These are phyloP conservation scores for Calcarisporium arbuscula DNA, from an alignment of 2,329 filamentous ascomycete species.

Conservation along the genomic window DNA sequence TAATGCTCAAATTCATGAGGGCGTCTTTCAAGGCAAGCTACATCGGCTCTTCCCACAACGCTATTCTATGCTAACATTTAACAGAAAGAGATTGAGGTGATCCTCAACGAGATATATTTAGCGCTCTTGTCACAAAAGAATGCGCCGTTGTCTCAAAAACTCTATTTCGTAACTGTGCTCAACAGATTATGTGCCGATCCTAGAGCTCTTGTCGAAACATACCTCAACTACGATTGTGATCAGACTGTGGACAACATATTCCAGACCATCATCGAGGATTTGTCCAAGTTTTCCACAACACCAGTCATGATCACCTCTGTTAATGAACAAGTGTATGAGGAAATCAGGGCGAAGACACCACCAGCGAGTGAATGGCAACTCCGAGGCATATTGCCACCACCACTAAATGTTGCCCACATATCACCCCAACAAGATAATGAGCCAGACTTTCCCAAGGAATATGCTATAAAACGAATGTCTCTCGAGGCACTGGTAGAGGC, in stretches of 20 bases:
- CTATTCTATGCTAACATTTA: slow-evolving; percentile 17
- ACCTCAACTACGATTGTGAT: slow-evolving; percentile 98
- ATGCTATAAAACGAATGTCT: slow-evolving; percentile 82
- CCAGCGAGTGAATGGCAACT: slow-evolving; percentile 75
- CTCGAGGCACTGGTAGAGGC: slow-evolving; percentile 86
- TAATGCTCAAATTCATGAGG: slow-evolving; percentile 91
- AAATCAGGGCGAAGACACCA: slow-evolving; percentile 59
- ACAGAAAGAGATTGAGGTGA: slow-evolving; percentile 94
- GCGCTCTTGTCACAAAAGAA: slow-evolving; percentile 83
- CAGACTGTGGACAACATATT: slow-evolving; percentile 95
- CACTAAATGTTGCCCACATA: slow-evolving; percentile 74
- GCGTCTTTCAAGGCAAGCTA: slow-evolving; percentile 76
- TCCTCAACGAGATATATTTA: slow-evolving; percentile 94
- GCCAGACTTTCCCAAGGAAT: slow-evolving; percentile 76
- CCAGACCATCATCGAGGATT: slow-evolving; percentile 87
- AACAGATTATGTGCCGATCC: slow-evolving; percentile 81
- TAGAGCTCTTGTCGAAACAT: slow-evolving; percentile 84
- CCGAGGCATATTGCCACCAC: slow-evolving; percentile 77
- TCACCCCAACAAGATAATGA: slow-evolving; percentile 53
- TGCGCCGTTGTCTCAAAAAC: slow-evolving; percentile 83
- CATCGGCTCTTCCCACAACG: not conserved
- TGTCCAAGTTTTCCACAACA: slow-evolving; percentile 78
- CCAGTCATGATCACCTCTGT: slow-evolving; percentile 67
- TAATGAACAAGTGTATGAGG: slow-evolving; percentile 83
- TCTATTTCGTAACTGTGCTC: slow-evolving; percentile 82